phyloP scores from a whole-genome alignment of 2,329 filamentous ascomycete genomes.

The Nannizziopsis barbatae region DNA sequence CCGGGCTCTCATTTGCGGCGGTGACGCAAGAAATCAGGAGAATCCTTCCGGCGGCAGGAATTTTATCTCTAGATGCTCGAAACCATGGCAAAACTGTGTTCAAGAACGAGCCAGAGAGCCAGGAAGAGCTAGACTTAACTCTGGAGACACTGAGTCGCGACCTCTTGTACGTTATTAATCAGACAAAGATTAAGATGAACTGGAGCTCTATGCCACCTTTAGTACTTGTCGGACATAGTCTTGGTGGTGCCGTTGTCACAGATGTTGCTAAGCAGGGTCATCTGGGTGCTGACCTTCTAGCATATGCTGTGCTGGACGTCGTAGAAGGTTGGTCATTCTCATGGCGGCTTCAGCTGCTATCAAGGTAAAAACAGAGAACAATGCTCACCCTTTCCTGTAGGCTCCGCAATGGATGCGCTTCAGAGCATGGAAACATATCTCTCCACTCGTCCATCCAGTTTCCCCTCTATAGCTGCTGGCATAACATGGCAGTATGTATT shows the following conservation, averaged over 20 bases:
- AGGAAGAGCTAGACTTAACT: constrained; percentile 51
- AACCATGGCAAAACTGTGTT: constrained; percentile 63
- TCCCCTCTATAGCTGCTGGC: constrained; percentile 63
- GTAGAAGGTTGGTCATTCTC: constrained; percentile 54
- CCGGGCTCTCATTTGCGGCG: constrained; percentile 80
- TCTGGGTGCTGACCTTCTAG: constrained; percentile 59
- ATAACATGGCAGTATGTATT: constrained; percentile 73
- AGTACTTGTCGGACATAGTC: constrained; percentile 78
- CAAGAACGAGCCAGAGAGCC: constrained; percentile 11
- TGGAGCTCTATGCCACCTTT: constrained; percentile 66
- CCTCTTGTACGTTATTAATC: constrained; percentile 55
- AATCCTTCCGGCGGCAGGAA: constrained; percentile 64
- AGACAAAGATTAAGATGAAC: constrained; percentile 55
- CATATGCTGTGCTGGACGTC: constrained; percentile 84
- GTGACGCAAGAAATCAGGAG: constrained; percentile 67
- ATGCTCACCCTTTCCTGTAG: constrained; percentile 21
- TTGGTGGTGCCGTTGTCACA: constrained; percentile 84
- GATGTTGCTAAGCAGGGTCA: constrained; percentile 60
- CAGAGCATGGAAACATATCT: constrained; percentile 91
- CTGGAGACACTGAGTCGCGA: constrained; percentile 64
- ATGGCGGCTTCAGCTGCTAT: neutral
- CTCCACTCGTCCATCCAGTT: constrained; percentile 64
- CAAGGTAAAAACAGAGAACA: no score
- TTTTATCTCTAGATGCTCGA: constrained; percentile 75
- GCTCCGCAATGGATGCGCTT: constrained; percentile 87